Evolutionary conservation across 306 rosid genomes (phyloP).

Genomic region (Dalbergia oliveri): DNA sequence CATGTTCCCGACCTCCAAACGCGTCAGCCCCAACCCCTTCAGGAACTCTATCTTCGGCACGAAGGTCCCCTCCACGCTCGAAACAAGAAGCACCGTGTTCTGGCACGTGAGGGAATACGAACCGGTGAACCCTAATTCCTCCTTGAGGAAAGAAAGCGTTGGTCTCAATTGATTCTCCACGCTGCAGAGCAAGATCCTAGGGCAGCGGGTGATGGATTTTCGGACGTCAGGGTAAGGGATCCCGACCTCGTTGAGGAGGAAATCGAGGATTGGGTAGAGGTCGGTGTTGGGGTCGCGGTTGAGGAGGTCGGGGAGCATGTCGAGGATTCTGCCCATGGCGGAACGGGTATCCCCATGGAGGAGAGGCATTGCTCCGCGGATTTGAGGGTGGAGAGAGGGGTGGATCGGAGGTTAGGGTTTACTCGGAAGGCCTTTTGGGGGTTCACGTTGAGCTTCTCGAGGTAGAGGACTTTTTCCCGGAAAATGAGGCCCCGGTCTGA

Average conservation of each 20-base stretch:
- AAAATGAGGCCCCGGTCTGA: conserved; percentile 70
- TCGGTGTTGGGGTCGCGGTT: conserved; percentile 69
- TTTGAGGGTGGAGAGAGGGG: conserved; percentile 62
- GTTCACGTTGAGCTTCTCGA: conserved; percentile 65
- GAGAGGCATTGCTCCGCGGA: conserved; percentile 71
- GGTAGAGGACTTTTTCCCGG: conserved; percentile 76
- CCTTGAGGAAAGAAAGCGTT: conserved; percentile 27
- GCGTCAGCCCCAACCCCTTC: conserved; percentile 54
- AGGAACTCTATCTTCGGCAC: conserved; percentile 51
- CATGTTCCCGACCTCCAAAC: conserved; percentile 65
- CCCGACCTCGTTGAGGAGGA: conserved; percentile 69
- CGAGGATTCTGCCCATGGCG: conserved; percentile 75
- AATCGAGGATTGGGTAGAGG: conserved; percentile 84
- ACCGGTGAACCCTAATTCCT: conserved; percentile 50
- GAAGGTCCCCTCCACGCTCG: conserved; percentile 53
- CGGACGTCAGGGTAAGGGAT: conserved; percentile 69
- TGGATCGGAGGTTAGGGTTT: conserved; percentile 70
- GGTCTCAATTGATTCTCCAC: conserved; percentile 63
- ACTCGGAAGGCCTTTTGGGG: conserved; percentile 66
- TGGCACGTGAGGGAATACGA: conserved; percentile 49
- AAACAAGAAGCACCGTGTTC: conserved; percentile 49
- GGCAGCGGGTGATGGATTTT: conserved; percentile 69
- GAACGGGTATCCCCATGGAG: conserved; percentile 73
- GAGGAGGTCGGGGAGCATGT: conserved; percentile 79
- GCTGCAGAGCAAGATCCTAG: conserved; percentile 68